Conservation (phyloP, 345 rosid genomes). For the Citrus medica region DNA sequence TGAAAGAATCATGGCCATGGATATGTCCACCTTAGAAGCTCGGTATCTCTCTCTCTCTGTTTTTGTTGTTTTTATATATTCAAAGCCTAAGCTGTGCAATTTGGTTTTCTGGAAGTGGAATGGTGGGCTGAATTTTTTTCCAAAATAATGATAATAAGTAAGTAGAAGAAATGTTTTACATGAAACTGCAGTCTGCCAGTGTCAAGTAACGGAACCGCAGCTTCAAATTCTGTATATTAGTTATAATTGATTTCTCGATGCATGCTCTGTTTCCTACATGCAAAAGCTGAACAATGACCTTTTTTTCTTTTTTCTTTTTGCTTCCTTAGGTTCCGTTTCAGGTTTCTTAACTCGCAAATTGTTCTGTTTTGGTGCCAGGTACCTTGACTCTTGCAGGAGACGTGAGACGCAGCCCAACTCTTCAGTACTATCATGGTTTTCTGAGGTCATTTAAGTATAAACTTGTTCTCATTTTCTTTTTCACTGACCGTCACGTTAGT, state of each 20-base stretch:
- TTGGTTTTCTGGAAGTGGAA: background rate
- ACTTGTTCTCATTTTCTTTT: background rate
- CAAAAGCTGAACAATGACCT: background rate
- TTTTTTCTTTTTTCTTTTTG: background rate
- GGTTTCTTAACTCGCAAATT: background rate
- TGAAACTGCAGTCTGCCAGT: background rate
- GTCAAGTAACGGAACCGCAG: background rate
- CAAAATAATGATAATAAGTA: too few species aligned
- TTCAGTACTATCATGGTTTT: conserved; percentile 36
- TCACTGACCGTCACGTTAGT: too few species aligned
- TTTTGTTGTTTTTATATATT: background rate
- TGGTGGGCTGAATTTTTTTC: background rate
- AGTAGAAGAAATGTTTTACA: background rate
- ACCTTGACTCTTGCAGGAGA: conserved; percentile 38
- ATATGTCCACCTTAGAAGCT: conserved; percentile 22
- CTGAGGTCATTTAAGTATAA: conserved; percentile 27
- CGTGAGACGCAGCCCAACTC: conserved; percentile 33
- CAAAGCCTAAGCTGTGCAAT: background rate
- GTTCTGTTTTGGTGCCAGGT: conserved; percentile 28
- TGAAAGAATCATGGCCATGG: conserved; percentile 5
- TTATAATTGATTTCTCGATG: background rate
- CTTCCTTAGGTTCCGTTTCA: background rate
- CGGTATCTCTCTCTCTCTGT: conserved; percentile 10
- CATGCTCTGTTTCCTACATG: background rate
- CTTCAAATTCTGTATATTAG: background rate